Percentiles rank a stretch among this genome's conserved stretches.
These are phyloP conservation scores for Cyclotella distinguenda DNA, from an alignment of 108 stramenopile genomes.

Conservation along the genomic window DNA sequence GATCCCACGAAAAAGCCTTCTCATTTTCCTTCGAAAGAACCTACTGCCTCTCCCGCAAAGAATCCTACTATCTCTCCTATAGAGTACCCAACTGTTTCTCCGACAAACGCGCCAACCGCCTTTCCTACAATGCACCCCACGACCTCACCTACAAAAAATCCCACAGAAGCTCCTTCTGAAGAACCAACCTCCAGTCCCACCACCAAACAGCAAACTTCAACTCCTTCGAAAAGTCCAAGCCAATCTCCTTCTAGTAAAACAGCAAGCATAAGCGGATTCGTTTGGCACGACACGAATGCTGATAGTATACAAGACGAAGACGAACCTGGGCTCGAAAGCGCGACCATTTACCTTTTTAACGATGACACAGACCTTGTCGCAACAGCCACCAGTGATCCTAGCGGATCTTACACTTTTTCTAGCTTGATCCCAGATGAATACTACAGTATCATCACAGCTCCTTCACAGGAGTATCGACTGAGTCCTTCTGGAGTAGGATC, in stretches of 20 bases:
- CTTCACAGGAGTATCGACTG: conserved; percentile 22
- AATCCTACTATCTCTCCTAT: neutral
- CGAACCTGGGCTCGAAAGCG: conserved; percentile 21
- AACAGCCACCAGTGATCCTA: neutral
- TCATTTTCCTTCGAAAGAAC: neutral
- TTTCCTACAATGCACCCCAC: neutral
- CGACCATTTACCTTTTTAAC: conserved; percentile 15
- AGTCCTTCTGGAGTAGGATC: conserved; percentile 19
- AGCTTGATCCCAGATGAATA: conserved; percentile 26
- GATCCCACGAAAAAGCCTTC: neutral
- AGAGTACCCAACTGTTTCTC: neutral
- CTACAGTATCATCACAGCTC: conserved; percentile 13
- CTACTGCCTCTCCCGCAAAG: neutral
- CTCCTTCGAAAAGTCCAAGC: neutral
- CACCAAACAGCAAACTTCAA: neutral
- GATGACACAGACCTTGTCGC: conserved; percentile 1
- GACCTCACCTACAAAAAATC: neutral
- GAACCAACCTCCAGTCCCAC: conserved; percentile 1
- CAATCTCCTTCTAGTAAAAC: conserved; percentile 6
- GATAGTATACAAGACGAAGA: conserved; percentile 19
- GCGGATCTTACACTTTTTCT: conserved; percentile 16
- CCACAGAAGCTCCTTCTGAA: neutral
- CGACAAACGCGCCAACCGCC: neutral
- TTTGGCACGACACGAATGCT: conserved; percentile 37
- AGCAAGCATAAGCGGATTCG: conserved; percentile 21